Conservation (phyloP, 805 yeast species). For the Teunomyces atbi region DNA sequence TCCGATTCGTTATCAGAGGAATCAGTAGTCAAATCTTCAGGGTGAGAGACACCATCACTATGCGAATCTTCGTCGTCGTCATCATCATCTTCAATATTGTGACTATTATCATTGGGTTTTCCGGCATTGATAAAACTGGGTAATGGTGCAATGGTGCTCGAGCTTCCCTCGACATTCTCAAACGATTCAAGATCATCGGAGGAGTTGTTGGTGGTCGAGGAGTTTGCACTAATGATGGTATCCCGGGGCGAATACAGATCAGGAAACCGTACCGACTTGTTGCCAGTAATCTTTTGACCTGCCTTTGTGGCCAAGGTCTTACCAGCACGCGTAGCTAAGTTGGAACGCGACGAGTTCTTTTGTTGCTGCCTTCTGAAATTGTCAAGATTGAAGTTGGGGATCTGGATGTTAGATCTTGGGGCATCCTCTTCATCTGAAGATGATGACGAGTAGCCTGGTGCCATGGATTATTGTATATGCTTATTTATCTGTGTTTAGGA, state of each 20-base stretch:
- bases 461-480: background rate
- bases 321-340: constrained; percentile 18
- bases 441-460: constrained; percentile 2
- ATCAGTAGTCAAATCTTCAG: background rate
- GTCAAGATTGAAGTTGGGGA: constrained; percentile 27
- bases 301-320: constrained; percentile 13
- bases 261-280: constrained; percentile 29
- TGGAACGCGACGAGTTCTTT: constrained; percentile 13
- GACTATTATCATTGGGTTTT: constrained; percentile 6
- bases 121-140: constrained; percentile 21
- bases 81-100: constrained; percentile 11
- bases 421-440: constrained; percentile 30
- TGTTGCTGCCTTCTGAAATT: constrained; percentile 19
- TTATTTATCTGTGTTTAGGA: background rate
- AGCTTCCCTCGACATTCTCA: constrained; percentile 3
- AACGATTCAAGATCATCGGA: constrained; percentile 15
- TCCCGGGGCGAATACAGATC: constrained; percentile 24
- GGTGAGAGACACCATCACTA: background rate
- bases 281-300: constrained; percentile 20
- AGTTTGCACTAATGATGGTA: constrained; percentile 25
- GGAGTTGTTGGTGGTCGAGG: constrained; percentile 21
- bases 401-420: constrained; percentile 25
- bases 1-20: constrained; percentile 2
- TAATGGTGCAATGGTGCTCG: constrained; percentile 12
- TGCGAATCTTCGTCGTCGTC: constrained; percentile 10